Evolutionary conservation across 805 yeast genomes (phyloP), one percentile per base, ranked within the genome.

Genomic region (Pichia nakasei): DNA sequence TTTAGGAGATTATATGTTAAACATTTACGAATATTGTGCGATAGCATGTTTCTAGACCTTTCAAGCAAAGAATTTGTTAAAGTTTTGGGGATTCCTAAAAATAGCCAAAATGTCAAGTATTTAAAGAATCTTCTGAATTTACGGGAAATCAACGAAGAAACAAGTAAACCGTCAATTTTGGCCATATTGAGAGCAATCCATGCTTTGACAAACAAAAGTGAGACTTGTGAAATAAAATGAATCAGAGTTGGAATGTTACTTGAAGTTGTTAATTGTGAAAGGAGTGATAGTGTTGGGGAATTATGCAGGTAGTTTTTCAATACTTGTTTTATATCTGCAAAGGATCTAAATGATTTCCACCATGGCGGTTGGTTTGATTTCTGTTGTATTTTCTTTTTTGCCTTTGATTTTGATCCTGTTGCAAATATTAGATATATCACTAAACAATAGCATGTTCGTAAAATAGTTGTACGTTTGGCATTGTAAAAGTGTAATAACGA

Each of bases 51-150:
- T 37, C 79, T 80, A 3, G 80, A 71, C 65, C 76, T 82, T 15
- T 70, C 67, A 42, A 88, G 70, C 43, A 84, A 60, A 0, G 95
- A 76, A 54, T 88, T 86, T 9, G 85, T 80, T 26, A 85, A 56
- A 3, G 95, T 75, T 2, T 95, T 93, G 0, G 97, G 97, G 9
- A 87, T 59, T 11, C 96, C 96, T 13, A 89, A 68, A 15, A 77
- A 53, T 81, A 89, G 76, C 97, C 97, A 89, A 54, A 76, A 69
- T 2, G 74, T 67, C 44, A 88, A 61, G 24, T 82, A 72, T 47
- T 73, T 72, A 45, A 80, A 65, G 55, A 89, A 88, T 37, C 69
- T 70, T 38, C 71, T 68, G 48, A 87, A 82, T 41, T 73, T 72
- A 49, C 82, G 85, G 35, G 82, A 73, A 24, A 89, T 85, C 52